phyloP scores from a whole-genome alignment of 345 rosid genomes.

The Aegle marmelos region DNA sequence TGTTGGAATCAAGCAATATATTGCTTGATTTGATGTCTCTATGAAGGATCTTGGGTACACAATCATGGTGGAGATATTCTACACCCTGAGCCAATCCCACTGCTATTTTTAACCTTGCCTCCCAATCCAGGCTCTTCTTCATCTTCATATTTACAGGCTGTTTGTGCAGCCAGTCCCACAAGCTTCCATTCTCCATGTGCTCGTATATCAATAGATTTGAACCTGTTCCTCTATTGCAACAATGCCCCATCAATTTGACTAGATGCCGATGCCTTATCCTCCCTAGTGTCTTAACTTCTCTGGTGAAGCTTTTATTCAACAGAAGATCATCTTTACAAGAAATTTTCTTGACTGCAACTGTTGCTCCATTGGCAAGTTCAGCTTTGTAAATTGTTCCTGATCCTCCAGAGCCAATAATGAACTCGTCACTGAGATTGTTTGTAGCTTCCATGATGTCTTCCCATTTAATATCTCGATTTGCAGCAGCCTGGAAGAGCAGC shows the following conservation, averaged over 20 bases:
- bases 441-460: slow-evolving; percentile 89
- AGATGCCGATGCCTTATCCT: slow-evolving; percentile 80
- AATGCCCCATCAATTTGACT: slow-evolving; percentile 85
- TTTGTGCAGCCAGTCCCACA: slow-evolving; percentile 90
- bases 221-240: slow-evolving; percentile 63
- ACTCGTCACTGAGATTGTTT: slow-evolving; percentile 65
- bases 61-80: slow-evolving; percentile 94
- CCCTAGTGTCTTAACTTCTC: slow-evolving; percentile 83
- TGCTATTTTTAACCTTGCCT: slow-evolving; percentile 70
- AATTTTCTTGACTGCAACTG: slow-evolving; percentile 81
- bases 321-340: slow-evolving; percentile 67
- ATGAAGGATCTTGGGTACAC: slow-evolving; percentile 77
- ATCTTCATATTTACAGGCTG: slow-evolving; percentile 38
- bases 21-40: slow-evolving; percentile 95
- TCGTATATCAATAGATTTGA: slow-evolving; percentile 80
- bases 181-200: slow-evolving; percentile 92
- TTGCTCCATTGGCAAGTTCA: slow-evolving; percentile 61
- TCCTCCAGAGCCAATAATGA: slow-evolving; percentile 89
- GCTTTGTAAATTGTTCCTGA: slow-evolving; percentile 85
- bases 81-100: slow-evolving; percentile 88
- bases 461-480: slow-evolving; percentile 71
- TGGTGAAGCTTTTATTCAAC: slow-evolving; percentile 74
- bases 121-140: slow-evolving; percentile 72
- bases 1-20: slow-evolving; percentile 66
- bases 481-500: slow-evolving; percentile 57